Evolutionary conservation across 257 asterid species (phyloP).

Genomic region (Linaria vulgaris): DNA sequence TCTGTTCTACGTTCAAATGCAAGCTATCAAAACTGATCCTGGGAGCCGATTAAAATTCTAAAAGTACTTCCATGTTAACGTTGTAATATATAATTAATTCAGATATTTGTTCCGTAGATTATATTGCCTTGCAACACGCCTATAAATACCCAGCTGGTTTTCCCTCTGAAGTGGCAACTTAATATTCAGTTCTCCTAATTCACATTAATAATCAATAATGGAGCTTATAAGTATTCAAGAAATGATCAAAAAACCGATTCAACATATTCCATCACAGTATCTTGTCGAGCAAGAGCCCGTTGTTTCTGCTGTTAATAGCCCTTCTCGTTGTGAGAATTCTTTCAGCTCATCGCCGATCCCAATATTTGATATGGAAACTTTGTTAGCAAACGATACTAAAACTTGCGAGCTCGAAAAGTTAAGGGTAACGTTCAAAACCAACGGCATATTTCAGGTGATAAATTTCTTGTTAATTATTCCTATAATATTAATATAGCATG

Average conservation of each 20-base stretch:
- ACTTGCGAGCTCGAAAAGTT: constrained; percentile 37
- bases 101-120: background rate
- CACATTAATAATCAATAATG: background rate
- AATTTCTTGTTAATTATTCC: background rate
- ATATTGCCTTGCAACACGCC: background rate
- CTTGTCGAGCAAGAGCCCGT: constrained; percentile 40
- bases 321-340: background rate
- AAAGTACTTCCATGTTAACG: too few species aligned
- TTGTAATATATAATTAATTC: constrained; percentile 2
- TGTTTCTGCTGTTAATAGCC: background rate
- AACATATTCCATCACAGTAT: constrained; percentile 34
- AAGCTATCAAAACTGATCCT: background rate
- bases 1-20: background rate
- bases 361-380: constrained; percentile 38
- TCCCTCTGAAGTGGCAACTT: too few species aligned
- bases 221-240: constrained; percentile 37
- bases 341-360: constrained; percentile 39
- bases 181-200: too few species aligned
- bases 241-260: constrained; percentile 31
- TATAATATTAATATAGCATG: background rate
- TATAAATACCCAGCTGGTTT: constrained; percentile 8
- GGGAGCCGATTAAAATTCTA: background rate
- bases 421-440: constrained; percentile 52
- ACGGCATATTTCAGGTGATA: constrained; percentile 85
- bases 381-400: constrained; percentile 29